Percentiles rank a stretch among this genome's conserved stretches.
phyloP scores from a whole-genome alignment of 2,329 filamentous ascomycete species.

The Blastomyces emzantsi region DNA sequence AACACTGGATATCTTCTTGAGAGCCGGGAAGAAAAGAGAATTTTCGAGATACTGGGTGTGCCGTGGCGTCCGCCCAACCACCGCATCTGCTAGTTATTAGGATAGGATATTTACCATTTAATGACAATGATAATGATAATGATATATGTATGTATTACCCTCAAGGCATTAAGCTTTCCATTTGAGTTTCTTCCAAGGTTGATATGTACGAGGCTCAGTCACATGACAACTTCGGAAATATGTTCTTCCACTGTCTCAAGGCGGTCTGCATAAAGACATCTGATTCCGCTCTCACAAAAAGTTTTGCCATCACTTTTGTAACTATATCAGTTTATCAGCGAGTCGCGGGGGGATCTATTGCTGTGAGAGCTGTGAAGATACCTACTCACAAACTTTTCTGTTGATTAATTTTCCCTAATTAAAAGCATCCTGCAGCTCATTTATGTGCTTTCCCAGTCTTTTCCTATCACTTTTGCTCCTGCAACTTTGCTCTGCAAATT shows the following conservation, averaged over 20 bases:
- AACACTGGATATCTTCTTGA: slow-evolving; percentile 64
- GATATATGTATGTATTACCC: too few relatives aligned
- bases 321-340: background rate
- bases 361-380: background rate
- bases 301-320: slow-evolving; percentile 9
- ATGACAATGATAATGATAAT: background rate
- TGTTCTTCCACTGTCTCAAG: background rate
- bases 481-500: background rate
- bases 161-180: background rate
- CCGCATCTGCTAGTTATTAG: slow-evolving; percentile 53
- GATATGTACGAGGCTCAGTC: background rate
- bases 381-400: background rate
- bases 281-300: slow-evolving; percentile 8
- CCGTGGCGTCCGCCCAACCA: slow-evolving; percentile 72
- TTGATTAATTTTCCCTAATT: background rate
- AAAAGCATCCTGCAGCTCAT: background rate
- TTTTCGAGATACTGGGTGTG: slow-evolving; percentile 76
- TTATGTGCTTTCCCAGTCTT: background rate
- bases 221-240: background rate
- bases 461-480: background rate
- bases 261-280: slow-evolving; percentile 6
- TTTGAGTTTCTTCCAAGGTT: background rate
- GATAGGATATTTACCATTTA: background rate
- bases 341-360: background rate
- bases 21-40: slow-evolving; percentile 63